phyloP scores from a whole-genome alignment of 768 basidiomycete species.

The Stropharia rugosoannulata region DNA sequence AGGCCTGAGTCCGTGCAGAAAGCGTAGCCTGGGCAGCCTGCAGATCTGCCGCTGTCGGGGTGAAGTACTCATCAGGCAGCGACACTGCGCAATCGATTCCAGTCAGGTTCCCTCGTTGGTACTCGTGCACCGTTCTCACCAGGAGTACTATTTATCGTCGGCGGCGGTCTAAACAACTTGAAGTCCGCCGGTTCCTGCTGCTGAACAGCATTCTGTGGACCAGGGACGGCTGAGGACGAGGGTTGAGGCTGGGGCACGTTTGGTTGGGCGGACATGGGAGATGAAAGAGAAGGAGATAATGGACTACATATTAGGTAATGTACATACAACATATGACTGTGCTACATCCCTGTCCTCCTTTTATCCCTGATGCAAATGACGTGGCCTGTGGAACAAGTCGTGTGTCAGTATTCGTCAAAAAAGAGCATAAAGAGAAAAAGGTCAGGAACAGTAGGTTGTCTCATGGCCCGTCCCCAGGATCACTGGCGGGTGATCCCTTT shows the following conservation, averaged over 20 bases:
- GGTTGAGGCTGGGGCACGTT: background rate
- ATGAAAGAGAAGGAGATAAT: background rate
- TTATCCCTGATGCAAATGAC: no score
- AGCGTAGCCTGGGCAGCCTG: slow-evolving; percentile 65
- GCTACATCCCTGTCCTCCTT: background rate
- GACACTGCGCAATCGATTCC: slow-evolving; percentile 31
- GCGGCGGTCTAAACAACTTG: slow-evolving; percentile 28
- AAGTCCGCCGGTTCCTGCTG: slow-evolving; percentile 16
- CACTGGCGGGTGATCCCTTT: slow-evolving; percentile 80
- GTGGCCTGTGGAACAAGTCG: background rate
- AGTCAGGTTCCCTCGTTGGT: slow-evolving; percentile 1
- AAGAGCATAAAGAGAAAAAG: slow-evolving; percentile 2
- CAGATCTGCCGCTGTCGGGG: slow-evolving; percentile 69
- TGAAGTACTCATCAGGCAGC: slow-evolving; percentile 74
- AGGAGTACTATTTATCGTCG: slow-evolving; percentile 11
- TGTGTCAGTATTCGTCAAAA: slow-evolving; percentile 16
- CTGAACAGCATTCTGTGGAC: background rate
- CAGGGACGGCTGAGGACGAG: background rate
- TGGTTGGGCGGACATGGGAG: slow-evolving; percentile 4
- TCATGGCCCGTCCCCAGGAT: slow-evolving; percentile 71
- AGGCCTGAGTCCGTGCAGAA: slow-evolving; percentile 55
- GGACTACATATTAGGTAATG: slow-evolving; percentile 19
- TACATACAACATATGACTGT: slow-evolving; percentile 8
- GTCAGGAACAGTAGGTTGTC: slow-evolving; percentile 63
- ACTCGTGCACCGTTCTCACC: slow-evolving; percentile 12